A percentile compares a stretch with the other conserved stretches of the same genome.
Conservation (phyloP, 2,329 filamentous ascomycete genomes). For the Claviceps capensis region DNA sequence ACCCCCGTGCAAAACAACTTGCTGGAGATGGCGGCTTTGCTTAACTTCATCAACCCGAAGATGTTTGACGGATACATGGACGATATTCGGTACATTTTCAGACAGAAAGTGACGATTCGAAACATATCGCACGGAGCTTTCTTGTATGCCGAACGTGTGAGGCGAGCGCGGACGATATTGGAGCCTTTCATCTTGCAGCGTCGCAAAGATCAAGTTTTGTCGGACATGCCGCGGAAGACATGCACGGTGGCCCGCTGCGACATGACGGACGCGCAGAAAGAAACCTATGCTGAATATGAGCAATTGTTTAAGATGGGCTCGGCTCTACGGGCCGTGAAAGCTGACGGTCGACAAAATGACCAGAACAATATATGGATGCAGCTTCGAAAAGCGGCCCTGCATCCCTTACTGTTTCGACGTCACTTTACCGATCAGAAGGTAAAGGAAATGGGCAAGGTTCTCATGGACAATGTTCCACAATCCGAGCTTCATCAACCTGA, state of each 20-base stretch:
- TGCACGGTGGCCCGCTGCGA: conserved; percentile 69
- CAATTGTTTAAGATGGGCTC: conserved; percentile 51
- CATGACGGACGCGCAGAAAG: conserved; percentile 57
- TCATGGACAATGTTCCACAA: conserved; percentile 54
- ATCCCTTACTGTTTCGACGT: conserved; percentile 74
- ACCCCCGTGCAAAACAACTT: conserved; percentile 93
- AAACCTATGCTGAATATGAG: conserved; percentile 55
- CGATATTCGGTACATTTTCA: conserved; percentile 76
- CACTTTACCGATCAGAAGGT: conserved; percentile 66
- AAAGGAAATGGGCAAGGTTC: conserved; percentile 61
- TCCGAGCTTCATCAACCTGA: conserved; percentile 38
- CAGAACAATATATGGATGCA: conserved; percentile 73
- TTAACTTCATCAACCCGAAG: conserved; percentile 85
- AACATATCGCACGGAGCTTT: conserved; percentile 70
- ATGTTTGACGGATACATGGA: conserved; percentile 68
- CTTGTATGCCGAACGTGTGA: conserved; percentile 75
- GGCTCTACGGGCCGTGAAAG: conserved; percentile 36
- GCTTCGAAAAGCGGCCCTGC: conserved; percentile 81
- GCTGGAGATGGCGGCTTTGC: conserved; percentile 75
- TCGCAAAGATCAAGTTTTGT: conserved; percentile 85
- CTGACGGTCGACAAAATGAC: conserved; percentile 34
- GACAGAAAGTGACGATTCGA: conserved; percentile 75
- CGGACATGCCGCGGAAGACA: conserved; percentile 67
- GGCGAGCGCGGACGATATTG: conserved; percentile 78
- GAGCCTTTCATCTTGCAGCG: conserved; percentile 89